Percentiles rank a stretch among this genome's conserved stretches.
phyloP scores from a whole-genome alignment of 176 grass and related monocot species.

The Guadua angustifolia region DNA sequence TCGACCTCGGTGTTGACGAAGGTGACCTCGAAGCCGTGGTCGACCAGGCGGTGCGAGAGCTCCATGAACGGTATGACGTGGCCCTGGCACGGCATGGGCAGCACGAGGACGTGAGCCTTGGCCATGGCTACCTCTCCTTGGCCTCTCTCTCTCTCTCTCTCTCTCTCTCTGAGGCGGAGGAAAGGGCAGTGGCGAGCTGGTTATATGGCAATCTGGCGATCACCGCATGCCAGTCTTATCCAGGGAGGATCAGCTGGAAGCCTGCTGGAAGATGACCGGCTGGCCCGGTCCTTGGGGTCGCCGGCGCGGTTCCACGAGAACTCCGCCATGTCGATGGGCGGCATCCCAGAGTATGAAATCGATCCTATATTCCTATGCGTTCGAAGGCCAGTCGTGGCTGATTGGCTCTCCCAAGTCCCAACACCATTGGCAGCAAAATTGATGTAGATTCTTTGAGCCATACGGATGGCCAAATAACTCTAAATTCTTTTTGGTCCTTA shows the following conservation, averaged over 20 bases:
- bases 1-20: constrained; percentile 78
- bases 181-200: background rate
- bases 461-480: too few relatives aligned
- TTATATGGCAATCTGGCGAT: background rate
- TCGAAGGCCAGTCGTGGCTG: too few relatives aligned
- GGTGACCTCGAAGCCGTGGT: constrained; percentile 78
- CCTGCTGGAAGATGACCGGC: background rate
- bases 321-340: constrained; percentile 43
- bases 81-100: constrained; percentile 72
- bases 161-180: background rate
- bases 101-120: constrained; percentile 49
- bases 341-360: constrained; percentile 17
- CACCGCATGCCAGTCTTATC: background rate
- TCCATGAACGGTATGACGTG: constrained; percentile 76
- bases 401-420: too few relatives aligned
- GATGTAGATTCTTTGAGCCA: too few relatives aligned
- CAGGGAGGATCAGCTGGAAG: background rate
- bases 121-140: constrained; percentile 27
- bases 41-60: constrained; percentile 69
- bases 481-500: too few relatives aligned
- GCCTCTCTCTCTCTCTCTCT: too few relatives aligned
- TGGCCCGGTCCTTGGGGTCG: constrained; percentile 10
- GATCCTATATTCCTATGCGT: too few relatives aligned
- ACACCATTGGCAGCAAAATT: too few relatives aligned
- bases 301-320: constrained; percentile 55